phyloP scores from a whole-genome alignment of 2,329 filamentous ascomycete species.

The Aspergillus costaricaensis region DNA sequence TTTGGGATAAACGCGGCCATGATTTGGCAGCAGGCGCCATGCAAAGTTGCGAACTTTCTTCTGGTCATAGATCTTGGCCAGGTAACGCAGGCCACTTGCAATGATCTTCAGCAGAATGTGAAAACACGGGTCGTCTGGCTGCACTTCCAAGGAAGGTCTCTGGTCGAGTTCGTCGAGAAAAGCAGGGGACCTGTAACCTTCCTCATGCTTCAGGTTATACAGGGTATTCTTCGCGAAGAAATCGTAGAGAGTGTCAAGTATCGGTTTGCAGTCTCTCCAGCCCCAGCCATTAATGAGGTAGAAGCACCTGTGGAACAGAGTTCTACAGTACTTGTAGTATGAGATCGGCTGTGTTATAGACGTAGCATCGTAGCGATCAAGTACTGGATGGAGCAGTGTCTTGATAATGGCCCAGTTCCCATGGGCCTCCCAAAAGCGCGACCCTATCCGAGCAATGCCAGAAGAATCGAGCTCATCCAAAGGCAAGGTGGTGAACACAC shows the following conservation, averaged over 20 bases:
- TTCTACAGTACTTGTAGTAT: conserved; percentile 59
- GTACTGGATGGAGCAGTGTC: conserved; percentile 48
- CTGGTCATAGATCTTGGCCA: conserved; percentile 50
- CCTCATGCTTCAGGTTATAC: conserved; percentile 55
- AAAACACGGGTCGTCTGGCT: conserved; percentile 56
- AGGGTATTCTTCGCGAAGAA: conserved; percentile 60
- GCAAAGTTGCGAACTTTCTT: conserved; percentile 59
- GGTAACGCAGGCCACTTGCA: conserved; percentile 50
- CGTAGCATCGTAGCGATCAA: conserved; percentile 51
- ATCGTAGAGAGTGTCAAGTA: conserved; percentile 58
- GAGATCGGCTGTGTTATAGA: conserved; percentile 43
- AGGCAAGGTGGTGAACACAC: conserved; percentile 57
- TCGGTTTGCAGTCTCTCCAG: conserved; percentile 58
- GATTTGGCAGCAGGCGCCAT: conserved; percentile 61
- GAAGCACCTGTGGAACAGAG: conserved; percentile 55
- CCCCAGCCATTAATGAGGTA: conserved; percentile 57
- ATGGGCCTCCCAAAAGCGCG: conserved; percentile 39
- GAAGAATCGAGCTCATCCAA: conserved; percentile 53
- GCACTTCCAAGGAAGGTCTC: conserved; percentile 47
- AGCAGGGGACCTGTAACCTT: conserved; percentile 52
- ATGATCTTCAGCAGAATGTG: conserved; percentile 62
- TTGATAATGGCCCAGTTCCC: conserved; percentile 56
- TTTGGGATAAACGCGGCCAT: conserved; percentile 62
- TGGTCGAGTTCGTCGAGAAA: conserved; percentile 56
- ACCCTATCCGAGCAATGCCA: conserved; percentile 49